Percentiles rank a stretch among this genome's conserved stretches.
Conservation (phyloP, 257 asterid genomes). For the Mitragyna speciosa region DNA sequence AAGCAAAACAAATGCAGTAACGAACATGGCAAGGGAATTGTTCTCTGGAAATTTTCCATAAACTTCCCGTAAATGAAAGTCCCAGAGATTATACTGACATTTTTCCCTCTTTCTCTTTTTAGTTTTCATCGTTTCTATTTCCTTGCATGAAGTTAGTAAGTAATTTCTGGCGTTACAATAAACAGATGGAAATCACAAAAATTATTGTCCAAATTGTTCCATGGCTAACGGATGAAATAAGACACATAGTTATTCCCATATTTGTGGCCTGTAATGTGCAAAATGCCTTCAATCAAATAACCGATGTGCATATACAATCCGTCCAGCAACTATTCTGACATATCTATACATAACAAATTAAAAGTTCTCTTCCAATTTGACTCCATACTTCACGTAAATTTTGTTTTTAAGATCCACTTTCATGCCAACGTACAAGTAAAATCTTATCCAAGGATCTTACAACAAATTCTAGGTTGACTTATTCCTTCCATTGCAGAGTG, state of each 20-base stretch:
- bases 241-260: not conserved
- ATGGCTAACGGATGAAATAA: not conserved
- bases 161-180: not conserved
- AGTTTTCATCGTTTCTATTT: too few relatives aligned
- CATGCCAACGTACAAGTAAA: too few relatives aligned
- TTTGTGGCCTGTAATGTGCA: not conserved
- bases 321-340: not conserved
- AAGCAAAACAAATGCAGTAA: slow-evolving; percentile 10
- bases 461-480: too few relatives aligned
- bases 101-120: not conserved
- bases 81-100: not conserved
- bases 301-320: not conserved
- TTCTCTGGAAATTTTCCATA: not conserved
- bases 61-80: not conserved
- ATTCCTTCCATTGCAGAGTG: too few relatives aligned
- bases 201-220: not conserved
- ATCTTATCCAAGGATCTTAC: too few relatives aligned
- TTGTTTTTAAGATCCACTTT: too few relatives aligned
- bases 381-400: not conserved
- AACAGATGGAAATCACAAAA: not conserved
- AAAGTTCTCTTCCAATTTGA: not conserved
- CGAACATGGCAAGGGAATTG: not conserved
- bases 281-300: not conserved
- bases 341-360: not conserved
- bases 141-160: not conserved